phyloP scores from a whole-genome alignment of 169 alveolate genomes.

The Plasmodium cynomolgi region DNA sequence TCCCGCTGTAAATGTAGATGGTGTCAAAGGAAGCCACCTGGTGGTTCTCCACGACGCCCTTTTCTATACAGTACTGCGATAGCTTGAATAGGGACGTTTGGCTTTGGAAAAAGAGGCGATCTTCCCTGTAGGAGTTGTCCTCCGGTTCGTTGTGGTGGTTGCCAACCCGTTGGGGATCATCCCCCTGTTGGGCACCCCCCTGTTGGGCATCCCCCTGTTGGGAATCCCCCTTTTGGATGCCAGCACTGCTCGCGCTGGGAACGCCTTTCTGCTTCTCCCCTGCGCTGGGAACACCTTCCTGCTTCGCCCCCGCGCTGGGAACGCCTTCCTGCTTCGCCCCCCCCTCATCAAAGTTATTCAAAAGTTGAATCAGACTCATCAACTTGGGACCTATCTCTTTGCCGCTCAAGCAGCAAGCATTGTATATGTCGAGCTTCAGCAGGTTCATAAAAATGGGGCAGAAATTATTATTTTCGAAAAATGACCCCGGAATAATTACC shows the following conservation, averaged over 20 bases:
- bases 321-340: too few species aligned
- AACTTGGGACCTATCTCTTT: constrained; percentile 11
- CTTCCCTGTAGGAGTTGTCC: constrained; percentile 13
- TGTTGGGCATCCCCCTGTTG: background rate
- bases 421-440: constrained; percentile 58
- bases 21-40: constrained; percentile 45
- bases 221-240: background rate
- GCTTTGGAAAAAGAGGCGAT: constrained; percentile 19
- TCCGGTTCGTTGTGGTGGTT: background rate
- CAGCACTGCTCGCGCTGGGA: background rate
- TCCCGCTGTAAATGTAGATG: constrained; percentile 47
- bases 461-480: constrained; percentile 72
- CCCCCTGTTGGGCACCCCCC: background rate
- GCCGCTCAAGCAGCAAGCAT: constrained; percentile 18
- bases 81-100: constrained; percentile 61
- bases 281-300: background rate
- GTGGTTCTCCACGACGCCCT: constrained; percentile 9
- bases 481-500: constrained; percentile 70
- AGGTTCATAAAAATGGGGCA: constrained; percentile 72
- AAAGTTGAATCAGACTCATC: background rate
- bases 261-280: background rate
- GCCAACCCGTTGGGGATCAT: background rate
- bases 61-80: constrained; percentile 74
- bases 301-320: background rate
- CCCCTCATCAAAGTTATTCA: constrained; percentile 39